These are phyloP conservation scores for Aspergillus bridgeri DNA, from an alignment of 495 filamentous ascomycete genomes.

Conservation along the genomic window DNA sequence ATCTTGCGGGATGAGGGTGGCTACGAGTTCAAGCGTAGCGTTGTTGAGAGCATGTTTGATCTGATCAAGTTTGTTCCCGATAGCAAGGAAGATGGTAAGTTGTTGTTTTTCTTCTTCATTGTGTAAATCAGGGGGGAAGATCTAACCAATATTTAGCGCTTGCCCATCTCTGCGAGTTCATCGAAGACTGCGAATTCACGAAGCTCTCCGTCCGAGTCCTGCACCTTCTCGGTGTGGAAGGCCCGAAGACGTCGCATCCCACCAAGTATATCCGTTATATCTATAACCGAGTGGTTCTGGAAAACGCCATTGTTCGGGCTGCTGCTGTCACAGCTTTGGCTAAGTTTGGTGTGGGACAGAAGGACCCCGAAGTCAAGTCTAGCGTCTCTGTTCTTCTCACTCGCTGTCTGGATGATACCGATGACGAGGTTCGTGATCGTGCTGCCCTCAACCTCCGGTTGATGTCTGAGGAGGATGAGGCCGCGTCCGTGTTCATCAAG, in stretches of 20 bases:
- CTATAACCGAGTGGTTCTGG: conserved; percentile 96
- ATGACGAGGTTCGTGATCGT: conserved; percentile 96
- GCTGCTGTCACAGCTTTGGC: conserved; percentile 93
- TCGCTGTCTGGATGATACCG: conserved; percentile 91
- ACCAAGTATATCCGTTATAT: conserved; percentile 99
- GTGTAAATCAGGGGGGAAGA: background rate
- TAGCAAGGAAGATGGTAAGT: conserved; percentile 82
- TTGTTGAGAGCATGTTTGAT: conserved; percentile 99
- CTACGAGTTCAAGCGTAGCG: conserved; percentile 96
- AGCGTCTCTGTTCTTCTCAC: conserved; percentile 91
- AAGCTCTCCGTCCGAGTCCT: conserved; percentile 95
- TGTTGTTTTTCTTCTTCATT: background rate
- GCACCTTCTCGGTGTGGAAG: conserved; percentile 89
- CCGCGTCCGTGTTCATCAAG: conserved; percentile 81
- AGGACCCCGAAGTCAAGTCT: conserved; percentile 92
- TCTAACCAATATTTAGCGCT: conserved; percentile 53
- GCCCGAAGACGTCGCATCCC: conserved; percentile 90
- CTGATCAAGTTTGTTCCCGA: conserved; percentile 98
- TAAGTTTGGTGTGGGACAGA: conserved; percentile 96
- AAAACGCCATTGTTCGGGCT: conserved; percentile 94
- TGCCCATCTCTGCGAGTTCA: conserved; percentile 96
- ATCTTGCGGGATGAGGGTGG: conserved; percentile 95
- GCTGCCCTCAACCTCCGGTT: conserved; percentile 88
- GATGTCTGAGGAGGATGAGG: conserved; percentile 81
- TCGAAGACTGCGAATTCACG: conserved; percentile 99